Conservation (phyloP, 2,329 filamentous ascomycete species). For the Fusarium aywerte region DNA sequence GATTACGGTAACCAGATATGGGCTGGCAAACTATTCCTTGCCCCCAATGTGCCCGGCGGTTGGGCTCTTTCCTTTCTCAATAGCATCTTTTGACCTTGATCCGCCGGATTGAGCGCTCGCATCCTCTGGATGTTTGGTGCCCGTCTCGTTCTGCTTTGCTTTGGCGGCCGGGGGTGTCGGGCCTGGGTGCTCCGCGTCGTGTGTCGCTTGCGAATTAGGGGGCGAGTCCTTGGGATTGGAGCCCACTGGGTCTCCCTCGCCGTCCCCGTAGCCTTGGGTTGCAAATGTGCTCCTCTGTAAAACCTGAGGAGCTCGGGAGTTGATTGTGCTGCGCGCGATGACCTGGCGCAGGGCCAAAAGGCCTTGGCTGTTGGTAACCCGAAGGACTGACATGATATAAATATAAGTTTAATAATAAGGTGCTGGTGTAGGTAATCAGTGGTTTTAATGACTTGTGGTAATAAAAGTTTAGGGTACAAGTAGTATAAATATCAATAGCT, state of each 20-base stretch:
- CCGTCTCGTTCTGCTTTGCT: neutral
- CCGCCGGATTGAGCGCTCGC: conserved; percentile 4
- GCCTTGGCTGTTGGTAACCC: neutral
- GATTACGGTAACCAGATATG: neutral
- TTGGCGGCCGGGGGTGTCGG: neutral
- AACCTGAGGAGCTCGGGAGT: neutral
- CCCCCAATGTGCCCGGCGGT: neutral
- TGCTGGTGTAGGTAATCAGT: neutral
- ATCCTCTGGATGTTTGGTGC: neutral
- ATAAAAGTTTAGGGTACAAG: neutral
- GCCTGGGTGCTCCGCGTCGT: neutral
- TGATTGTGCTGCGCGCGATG: neutral
- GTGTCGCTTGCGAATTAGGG: conserved; percentile 4
- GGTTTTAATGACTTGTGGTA: neutral
- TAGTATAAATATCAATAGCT: neutral
- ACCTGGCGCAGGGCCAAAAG: neutral
- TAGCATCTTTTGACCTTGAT: conserved; percentile 6
- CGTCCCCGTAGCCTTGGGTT: neutral
- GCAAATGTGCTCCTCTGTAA: neutral
- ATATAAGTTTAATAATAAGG: neutral
- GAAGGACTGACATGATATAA: neutral
- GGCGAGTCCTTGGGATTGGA: neutral
- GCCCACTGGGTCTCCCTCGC: neutral
- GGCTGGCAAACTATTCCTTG: neutral
- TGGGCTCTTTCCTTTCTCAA: conserved; percentile 10